Percentiles rank a stretch among this genome's conserved stretches.
phyloP scores from a whole-genome alignment of 129 eudicot species.

The Silybum marianum region DNA sequence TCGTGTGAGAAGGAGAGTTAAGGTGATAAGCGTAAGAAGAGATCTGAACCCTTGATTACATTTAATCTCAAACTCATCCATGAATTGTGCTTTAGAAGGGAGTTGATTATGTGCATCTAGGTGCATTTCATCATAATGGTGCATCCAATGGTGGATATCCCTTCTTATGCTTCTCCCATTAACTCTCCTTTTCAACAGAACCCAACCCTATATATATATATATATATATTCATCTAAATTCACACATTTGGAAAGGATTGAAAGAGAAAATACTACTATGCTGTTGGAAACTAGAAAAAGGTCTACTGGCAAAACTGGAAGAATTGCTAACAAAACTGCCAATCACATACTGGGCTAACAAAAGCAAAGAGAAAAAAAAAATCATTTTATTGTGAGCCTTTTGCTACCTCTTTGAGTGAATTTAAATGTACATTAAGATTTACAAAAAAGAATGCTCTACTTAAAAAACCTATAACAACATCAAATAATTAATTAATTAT shows the following conservation, averaged over 20 bases:
- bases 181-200: no score
- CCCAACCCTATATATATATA: no score
- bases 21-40: no score
- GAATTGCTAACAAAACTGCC: not conserved
- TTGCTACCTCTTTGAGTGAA: conserved; percentile 12
- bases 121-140: no score
- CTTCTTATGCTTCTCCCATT: no score
- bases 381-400: conserved; percentile 17
- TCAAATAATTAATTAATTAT: not conserved
- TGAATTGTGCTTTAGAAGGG: no score
- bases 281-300: not conserved
- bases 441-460: not conserved
- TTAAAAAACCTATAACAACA: not conserved
- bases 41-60: no score
- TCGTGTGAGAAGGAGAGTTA: no score
- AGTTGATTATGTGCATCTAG: no score
- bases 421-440: conserved; percentile 6
- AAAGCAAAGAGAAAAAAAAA: not conserved
- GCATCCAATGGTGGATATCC: no score
- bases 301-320: not conserved
- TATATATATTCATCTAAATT: not conserved
- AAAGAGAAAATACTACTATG: not conserved
- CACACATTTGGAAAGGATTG: not conserved
- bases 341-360: not conserved
- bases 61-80: no score